A percentile compares a stretch with the other conserved stretches of the same genome.
Conservation (phyloP, 2,329 filamentous ascomycete species). For the Venturia aucupariae region DNA sequence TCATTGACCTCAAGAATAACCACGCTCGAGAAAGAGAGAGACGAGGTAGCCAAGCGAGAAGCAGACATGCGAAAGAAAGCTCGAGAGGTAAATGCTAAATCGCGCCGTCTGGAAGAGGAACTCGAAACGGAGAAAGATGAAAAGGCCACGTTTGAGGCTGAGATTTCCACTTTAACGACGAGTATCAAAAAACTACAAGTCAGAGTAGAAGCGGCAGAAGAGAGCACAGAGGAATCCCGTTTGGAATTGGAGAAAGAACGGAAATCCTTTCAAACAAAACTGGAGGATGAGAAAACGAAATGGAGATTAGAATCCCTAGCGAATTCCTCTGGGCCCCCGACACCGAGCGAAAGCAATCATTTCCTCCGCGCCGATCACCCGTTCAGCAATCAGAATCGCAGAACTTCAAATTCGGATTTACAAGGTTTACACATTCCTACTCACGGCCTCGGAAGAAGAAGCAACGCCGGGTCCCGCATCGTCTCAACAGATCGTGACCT, state of each 20-base stretch:
- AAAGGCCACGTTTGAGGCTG: slow-evolving; percentile 54
- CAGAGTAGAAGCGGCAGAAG: slow-evolving; percentile 54
- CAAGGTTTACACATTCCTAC: slow-evolving; percentile 25
- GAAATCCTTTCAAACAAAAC: slow-evolving; percentile 44
- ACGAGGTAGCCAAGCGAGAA: slow-evolving; percentile 76
- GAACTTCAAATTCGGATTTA: slow-evolving; percentile 28
- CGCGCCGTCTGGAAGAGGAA: slow-evolving; percentile 69
- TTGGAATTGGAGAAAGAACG: slow-evolving; percentile 51
- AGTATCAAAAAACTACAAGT: slow-evolving; percentile 54
- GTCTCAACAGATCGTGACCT: slow-evolving; percentile 20
- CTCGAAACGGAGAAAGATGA: slow-evolving; percentile 60
- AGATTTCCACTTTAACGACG: slow-evolving; percentile 50
- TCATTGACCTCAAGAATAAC: slow-evolving; percentile 70
- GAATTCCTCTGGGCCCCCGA: slow-evolving; percentile 17
- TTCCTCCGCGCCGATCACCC: slow-evolving; percentile 29
- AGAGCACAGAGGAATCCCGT: slow-evolving; percentile 50
- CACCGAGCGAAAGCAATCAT: slow-evolving; percentile 15
- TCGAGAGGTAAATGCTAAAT: slow-evolving; percentile 65
- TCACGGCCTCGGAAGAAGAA: slow-evolving; percentile 19
- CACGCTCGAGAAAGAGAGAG: slow-evolving; percentile 78
- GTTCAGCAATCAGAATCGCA: slow-evolving; percentile 28
- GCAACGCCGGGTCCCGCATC: slow-evolving; percentile 18
- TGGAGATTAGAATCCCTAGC: slow-evolving; percentile 43
- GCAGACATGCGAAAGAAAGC: slow-evolving; percentile 82
- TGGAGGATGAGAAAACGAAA: slow-evolving; percentile 57